Evolutionary conservation across 73 alveolate genomes (phyloP), one percentile per base, ranked within the genome.

Genomic region (Tetrahymena thermophila): DNA sequence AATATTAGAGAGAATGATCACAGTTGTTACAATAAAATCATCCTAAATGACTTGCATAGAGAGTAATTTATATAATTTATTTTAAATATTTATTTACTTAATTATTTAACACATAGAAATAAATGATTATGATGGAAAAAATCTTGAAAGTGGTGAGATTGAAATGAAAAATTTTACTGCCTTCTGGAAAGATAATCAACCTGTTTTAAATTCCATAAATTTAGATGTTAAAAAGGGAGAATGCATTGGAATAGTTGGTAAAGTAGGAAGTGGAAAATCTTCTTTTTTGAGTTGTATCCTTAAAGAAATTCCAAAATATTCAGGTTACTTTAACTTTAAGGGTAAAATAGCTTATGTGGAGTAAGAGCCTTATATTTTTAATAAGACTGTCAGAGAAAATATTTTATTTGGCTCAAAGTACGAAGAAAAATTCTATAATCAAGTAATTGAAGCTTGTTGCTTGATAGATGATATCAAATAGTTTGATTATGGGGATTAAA

Each of bases 191-290:
- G 94, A 71, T 35, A 94, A 31, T 16, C 43, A 96, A 85, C 84
- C 97, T 28, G 94, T 96, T 93, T 96, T 97, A 40, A 96, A 85
- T 50, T 44, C 94, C 23, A 38, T 97, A 4, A 94, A 93, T 85
- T 56, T 97, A 25, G 34, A 89, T 19, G 56, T 97, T 34, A 35
- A 57, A 37, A 56, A 94, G 44, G 98, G 98, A 3, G 98, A 97
- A 85, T 97, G 97, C 35, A 94, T 96, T 38, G 97, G 97, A 1
- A 96, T 97, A 21, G 94, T 97, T 94, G 99, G 99, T 83, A 96
- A 94, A 93, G 98, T 97, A 40, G 99, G 99, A 23, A 94, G 98
- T 25, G 99, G 99, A 5, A 97, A 97, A 94, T 94, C 98, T 23
- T 42, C 98, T 16, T 85, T 97, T 35, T 93, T 97, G 43, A 43